Percentiles rank a stretch among this genome's conserved stretches.
These are phyloP conservation scores for Hypholoma sublateritium DNA, from an alignment of 768 basidiomycete species.

Conservation along the genomic window DNA sequence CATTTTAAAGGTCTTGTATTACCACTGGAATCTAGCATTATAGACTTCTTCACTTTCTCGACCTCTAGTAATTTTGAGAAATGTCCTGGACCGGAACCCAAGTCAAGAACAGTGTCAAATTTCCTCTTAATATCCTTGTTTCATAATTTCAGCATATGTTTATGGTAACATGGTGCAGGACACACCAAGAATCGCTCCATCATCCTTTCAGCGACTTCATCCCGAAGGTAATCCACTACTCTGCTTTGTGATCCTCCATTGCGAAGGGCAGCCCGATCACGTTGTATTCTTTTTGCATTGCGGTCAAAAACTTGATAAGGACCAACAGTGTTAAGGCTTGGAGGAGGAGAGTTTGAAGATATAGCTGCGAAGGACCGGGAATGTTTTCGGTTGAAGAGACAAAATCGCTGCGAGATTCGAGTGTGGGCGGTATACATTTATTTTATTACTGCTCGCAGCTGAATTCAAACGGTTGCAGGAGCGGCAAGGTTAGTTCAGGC, in stretches of 20 bases:
- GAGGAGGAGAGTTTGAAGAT: slow-evolving; percentile 39
- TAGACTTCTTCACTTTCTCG: slow-evolving; percentile 64
- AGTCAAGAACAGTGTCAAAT: slow-evolving; percentile 78
- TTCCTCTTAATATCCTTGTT: slow-evolving; percentile 93
- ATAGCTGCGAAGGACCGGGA: slow-evolving; percentile 49
- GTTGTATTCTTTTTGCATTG: slow-evolving; percentile 71
- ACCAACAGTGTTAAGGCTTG: slow-evolving; percentile 47
- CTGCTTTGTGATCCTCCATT: slow-evolving; percentile 62
- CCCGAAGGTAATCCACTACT: slow-evolving; percentile 87
- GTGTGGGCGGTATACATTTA: neutral
- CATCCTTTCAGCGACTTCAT: slow-evolving; percentile 89
- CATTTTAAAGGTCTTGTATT: slow-evolving; percentile 20
- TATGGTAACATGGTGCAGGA: neutral
- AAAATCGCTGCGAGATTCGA: slow-evolving; percentile 11
- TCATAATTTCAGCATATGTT: slow-evolving; percentile 1
- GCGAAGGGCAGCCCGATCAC: slow-evolving; percentile 64
- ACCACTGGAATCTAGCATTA: slow-evolving; percentile 91
- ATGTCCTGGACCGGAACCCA: slow-evolving; percentile 91
- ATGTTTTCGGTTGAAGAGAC: slow-evolving; percentile 11
- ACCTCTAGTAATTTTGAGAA: slow-evolving; percentile 80
- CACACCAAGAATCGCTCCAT: slow-evolving; percentile 85
- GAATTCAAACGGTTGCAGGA: no score
- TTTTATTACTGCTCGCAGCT: neutral
- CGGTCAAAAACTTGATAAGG: slow-evolving; percentile 91
- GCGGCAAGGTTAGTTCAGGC: no score